Conservation (phyloP, 2,329 filamentous ascomycete genomes). For the Phialocephala sp. region DNA sequence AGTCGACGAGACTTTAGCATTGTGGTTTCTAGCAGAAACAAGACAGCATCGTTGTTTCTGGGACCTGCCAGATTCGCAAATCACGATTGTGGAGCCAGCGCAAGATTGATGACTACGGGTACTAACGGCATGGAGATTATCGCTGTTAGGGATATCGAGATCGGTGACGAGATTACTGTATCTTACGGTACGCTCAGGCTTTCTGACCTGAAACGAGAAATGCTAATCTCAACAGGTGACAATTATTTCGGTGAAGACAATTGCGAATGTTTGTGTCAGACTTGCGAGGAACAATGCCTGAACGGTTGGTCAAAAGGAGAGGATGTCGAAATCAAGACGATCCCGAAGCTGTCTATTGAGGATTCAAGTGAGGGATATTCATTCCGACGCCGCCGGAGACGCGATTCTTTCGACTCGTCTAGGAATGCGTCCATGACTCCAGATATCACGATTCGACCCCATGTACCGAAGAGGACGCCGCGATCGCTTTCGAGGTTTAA, state of each 20-base stretch:
- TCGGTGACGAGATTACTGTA: constrained; percentile 95
- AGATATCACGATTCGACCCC: constrained; percentile 49
- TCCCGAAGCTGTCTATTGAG: constrained; percentile 41
- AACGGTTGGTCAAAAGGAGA: constrained; percentile 80
- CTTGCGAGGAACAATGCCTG: constrained; percentile 74
- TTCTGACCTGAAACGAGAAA: not conserved
- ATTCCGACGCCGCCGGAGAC: constrained; percentile 55
- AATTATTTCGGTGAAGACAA: constrained; percentile 96
- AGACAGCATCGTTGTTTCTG: constrained; percentile 89
- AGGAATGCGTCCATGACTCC: constrained; percentile 63
- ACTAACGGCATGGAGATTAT: constrained; percentile 90
- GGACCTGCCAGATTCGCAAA: constrained; percentile 96
- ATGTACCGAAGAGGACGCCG: constrained; percentile 38
- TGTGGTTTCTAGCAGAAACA: constrained; percentile 90
- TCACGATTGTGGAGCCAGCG: constrained; percentile 95
- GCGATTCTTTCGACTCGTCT: constrained; percentile 57
- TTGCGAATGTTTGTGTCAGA: constrained; percentile 89
- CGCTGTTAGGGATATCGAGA: constrained; percentile 78
- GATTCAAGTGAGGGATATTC: constrained; percentile 51
- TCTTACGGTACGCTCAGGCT: constrained; percentile 65
- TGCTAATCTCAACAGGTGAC: constrained; percentile 56
- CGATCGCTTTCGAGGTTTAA: constrained; percentile 36
- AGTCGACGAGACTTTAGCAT: constrained; percentile 96
- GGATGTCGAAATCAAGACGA: constrained; percentile 45
- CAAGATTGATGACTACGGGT: constrained; percentile 81